Conservation (phyloP, 176 grass and related monocot genomes). For the Tillandsia leiboldiana region DNA sequence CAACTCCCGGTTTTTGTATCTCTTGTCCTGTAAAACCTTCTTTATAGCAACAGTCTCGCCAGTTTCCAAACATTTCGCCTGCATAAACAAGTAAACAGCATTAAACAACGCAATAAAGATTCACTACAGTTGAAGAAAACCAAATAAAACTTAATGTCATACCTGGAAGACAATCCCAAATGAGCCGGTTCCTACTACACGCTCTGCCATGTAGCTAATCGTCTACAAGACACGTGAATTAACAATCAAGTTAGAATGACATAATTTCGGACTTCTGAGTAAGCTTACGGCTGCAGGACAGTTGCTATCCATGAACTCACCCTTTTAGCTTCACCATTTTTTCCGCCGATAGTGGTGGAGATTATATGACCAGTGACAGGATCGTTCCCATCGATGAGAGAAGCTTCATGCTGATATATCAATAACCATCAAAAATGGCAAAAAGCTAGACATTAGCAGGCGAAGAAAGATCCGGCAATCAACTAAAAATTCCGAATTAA, state of each 20-base stretch:
- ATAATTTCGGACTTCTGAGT: neutral
- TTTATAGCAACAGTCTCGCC: conserved; percentile 85
- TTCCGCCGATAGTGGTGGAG: conserved; percentile 84
- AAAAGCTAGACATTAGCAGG: neutral
- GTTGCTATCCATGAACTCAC: conserved; percentile 24
- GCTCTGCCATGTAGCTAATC: conserved; percentile 93
- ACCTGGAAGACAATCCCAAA: conserved; percentile 94
- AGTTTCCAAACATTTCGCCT: conserved; percentile 95
- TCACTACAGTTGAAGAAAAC: neutral
- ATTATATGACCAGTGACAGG: conserved; percentile 79
- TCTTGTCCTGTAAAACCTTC: conserved; percentile 88
- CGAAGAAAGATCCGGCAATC: neutral
- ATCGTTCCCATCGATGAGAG: conserved; percentile 50
- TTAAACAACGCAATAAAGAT: neutral
- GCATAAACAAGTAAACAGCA: conserved; percentile 9
- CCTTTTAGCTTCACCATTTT: conserved; percentile 81
- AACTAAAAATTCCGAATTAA: neutral
- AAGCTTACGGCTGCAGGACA: neutral
- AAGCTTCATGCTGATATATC: conserved; percentile 30
- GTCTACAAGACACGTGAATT: conserved; percentile 35
- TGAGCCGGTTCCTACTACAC: conserved; percentile 78
- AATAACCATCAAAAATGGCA: conserved; percentile 13
- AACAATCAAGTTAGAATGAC: conserved; percentile 9
- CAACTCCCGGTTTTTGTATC: conserved; percentile 92
- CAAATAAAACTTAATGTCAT: neutral